These are phyloP conservation scores for Dictyophora rubrovolvata DNA, from an alignment of 768 basidiomycete genomes.

Conservation along the genomic window DNA sequence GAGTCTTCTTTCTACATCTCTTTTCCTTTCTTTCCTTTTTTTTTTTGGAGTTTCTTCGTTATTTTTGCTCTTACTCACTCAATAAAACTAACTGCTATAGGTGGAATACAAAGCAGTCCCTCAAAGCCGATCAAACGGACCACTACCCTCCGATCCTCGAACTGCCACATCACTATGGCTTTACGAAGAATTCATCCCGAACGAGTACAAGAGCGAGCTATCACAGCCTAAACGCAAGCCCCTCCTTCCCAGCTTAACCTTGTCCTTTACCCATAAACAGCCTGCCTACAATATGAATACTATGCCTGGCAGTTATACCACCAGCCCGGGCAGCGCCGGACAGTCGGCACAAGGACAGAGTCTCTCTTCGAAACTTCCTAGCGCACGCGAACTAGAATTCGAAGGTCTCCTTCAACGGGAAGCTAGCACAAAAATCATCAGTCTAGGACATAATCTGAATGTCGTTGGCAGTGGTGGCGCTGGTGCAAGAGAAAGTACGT, in stretches of 20 bases:
- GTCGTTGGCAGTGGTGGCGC: background rate
- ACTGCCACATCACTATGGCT: conserved; percentile 62
- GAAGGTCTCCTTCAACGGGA: conserved; percentile 56
- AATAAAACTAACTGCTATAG: conserved; percentile 27
- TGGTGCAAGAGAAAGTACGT: background rate
- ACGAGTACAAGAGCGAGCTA: conserved; percentile 74
- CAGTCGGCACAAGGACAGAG: conserved; percentile 51
- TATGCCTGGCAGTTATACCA: conserved; percentile 45
- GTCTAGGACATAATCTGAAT: conserved; percentile 15
- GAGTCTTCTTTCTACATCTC: conserved; percentile 20
- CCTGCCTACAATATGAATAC: too few relatives aligned
- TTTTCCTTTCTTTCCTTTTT: background rate
- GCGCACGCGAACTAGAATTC: conserved; percentile 63
- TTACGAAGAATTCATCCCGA: conserved; percentile 90
- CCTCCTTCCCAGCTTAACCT: conserved; percentile 46
- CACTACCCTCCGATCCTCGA: conserved; percentile 49
- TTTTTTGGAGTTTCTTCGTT: background rate
- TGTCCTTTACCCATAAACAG: conserved; percentile 37
- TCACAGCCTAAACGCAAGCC: conserved; percentile 27
- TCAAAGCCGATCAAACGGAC: conserved; percentile 7
- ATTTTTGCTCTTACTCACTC: background rate
- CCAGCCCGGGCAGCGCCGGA: conserved; percentile 75
- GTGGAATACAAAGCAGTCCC: conserved; percentile 83
- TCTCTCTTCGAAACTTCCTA: conserved; percentile 37
- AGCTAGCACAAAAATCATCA: conserved; percentile 33